Conservation (phyloP, 1,139 yeast genomes). For the Saccharomyces hybrid region DNA sequence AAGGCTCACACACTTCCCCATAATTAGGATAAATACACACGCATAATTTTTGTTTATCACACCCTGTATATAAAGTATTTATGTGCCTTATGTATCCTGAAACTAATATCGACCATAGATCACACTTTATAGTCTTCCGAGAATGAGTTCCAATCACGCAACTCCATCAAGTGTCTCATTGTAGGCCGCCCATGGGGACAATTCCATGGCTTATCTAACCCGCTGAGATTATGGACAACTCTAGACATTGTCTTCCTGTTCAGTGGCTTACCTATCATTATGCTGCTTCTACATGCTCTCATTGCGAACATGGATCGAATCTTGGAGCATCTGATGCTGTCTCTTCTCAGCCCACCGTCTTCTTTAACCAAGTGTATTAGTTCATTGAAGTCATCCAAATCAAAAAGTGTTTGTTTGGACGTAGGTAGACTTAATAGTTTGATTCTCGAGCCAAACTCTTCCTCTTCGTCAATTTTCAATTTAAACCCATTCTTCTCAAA, state of each 20-base stretch:
- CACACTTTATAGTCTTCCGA: slow-evolving; percentile 35
- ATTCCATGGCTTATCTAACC: slow-evolving; percentile 90
- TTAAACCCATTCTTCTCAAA: slow-evolving; percentile 75
- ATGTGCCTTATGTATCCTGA: too few species aligned
- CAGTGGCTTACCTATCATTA: slow-evolving; percentile 84
- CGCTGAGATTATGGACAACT: slow-evolving; percentile 61
- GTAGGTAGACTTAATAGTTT: slow-evolving; percentile 59
- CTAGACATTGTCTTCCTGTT: slow-evolving; percentile 50
- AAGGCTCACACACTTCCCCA: background rate
- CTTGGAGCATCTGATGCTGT: slow-evolving; percentile 59
- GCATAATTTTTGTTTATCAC: background rate
- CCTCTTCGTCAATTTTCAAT: slow-evolving; percentile 40
- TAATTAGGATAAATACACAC: background rate
- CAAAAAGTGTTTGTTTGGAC: slow-evolving; percentile 64
- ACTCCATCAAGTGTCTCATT: slow-evolving; percentile 74
- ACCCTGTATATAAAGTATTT: background rate
- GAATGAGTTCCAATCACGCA: slow-evolving; percentile 43
- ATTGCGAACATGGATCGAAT: slow-evolving; percentile 79
- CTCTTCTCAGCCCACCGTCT: slow-evolving; percentile 34
- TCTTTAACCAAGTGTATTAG: slow-evolving; percentile 54
- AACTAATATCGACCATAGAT: background rate
- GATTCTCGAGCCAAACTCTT: slow-evolving; percentile 51
- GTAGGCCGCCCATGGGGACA: slow-evolving; percentile 99
- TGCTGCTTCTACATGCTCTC: slow-evolving; percentile 90
- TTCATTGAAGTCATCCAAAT: slow-evolving; percentile 64